Base-by-base conservation (phyloP, 2,329 filamentous ascomycete species). In the Alternaria gaisen region DNA sequence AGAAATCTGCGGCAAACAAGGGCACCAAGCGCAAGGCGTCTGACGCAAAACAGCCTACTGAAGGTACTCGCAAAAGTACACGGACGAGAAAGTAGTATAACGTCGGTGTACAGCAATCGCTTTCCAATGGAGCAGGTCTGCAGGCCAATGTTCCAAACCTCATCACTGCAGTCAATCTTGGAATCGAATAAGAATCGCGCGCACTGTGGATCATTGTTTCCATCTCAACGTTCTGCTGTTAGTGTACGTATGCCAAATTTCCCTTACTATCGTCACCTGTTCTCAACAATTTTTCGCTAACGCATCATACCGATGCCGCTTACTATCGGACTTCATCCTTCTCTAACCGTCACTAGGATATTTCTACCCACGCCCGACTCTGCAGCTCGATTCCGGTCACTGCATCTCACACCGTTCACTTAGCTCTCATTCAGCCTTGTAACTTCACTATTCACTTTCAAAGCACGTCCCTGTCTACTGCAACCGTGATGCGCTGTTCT, bases 51-150 rank as follows among this genome's bases (percentile, higher is more conserved):
- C 12, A 56, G 14, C 53, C 60, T 18, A 22, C 42, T 16, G 70
- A 72, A 43, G 72, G 68, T 9, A 53, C 65, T n/a, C 59, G 73
- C 30, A 72, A 71, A 32, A 77, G 75, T 34, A 69, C 53, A 22
- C 62, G 73, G n/a, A 67, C 54, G 26, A 76, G 68, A 46, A 68
- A 63, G 52, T 67, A 67, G 42, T 26, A 24, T 36, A 3, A 3
- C 9, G 16, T 36, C 46, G 32, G 5, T 4, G 18, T 36, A 48
- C 8, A 34, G 9, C 12, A 22, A 9, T 18, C 14, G 30, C 30
- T 4, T 34, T 12, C 20, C 18, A 18, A 36, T 18, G 9, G 9
- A 50, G 30, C 20, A n/a, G 2, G 36, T 24, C 9, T 9, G 6
- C 7, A 20, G 28, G 32, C 14, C 16, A 12, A 22, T 3, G 3